Conservation (phyloP, 2,329 filamentous ascomycete species). For the Mariannaea elegans region DNA sequence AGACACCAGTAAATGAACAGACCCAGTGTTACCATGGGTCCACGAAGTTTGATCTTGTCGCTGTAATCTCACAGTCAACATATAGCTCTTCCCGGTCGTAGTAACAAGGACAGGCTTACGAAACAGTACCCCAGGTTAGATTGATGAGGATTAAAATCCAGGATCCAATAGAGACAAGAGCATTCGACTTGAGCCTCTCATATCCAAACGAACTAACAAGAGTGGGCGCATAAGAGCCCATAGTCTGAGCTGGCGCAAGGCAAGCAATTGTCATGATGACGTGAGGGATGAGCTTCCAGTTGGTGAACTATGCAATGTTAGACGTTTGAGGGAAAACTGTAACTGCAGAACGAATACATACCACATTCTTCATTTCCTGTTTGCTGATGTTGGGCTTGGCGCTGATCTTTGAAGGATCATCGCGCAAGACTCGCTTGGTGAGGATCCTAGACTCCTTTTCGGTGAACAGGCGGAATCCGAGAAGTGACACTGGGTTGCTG, state of each 20-base stretch:
- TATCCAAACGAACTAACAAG: constrained; percentile 48
- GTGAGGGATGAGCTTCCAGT: constrained; percentile 49
- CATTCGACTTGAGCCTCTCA: constrained; percentile 40
- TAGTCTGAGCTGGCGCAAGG: constrained; percentile 27
- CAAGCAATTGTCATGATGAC: constrained; percentile 34
- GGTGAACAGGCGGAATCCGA: constrained; percentile 44
- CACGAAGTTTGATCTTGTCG: constrained; percentile 33
- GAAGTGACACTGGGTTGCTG: constrained; percentile 42
- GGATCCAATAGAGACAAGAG: constrained; percentile 46
- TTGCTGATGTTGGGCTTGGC: constrained; percentile 41
- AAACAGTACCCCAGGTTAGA: constrained; percentile 41
- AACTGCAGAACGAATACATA: constrained; percentile 23
- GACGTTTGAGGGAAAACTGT: not conserved
- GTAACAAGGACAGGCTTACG: constrained; percentile 14
- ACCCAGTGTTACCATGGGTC: constrained; percentile 26
- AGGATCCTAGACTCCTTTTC: constrained; percentile 48
- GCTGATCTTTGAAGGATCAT: constrained; percentile 45
- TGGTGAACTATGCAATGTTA: constrained; percentile 43
- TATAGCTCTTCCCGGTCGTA: not conserved
- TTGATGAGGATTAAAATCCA: constrained; percentile 47
- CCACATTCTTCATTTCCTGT: constrained; percentile 46
- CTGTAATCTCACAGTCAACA: constrained; percentile 19
- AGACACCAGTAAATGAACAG: constrained; percentile 32
- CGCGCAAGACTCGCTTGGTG: constrained; percentile 39
- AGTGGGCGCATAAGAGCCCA: constrained; percentile 33